These are phyloP conservation scores for Perilla frutescens DNA, from an alignment of 257 asterid species.

Conservation along the genomic window DNA sequence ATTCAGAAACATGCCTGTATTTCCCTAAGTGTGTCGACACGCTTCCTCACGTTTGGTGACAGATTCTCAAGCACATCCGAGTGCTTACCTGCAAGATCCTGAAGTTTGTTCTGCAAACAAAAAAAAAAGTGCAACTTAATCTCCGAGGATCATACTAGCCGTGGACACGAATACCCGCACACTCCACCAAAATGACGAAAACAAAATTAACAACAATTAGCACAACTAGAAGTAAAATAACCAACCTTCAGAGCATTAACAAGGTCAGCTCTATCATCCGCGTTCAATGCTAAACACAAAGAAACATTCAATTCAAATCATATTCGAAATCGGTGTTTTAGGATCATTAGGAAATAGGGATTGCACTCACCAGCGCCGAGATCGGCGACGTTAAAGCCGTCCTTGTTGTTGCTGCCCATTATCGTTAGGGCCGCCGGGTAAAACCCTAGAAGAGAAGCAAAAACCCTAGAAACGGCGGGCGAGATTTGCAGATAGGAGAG, in stretches of 20 bases:
- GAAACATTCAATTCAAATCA: slow-evolving; percentile 14
- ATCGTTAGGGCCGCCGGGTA: slow-evolving; percentile 23
- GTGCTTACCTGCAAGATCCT: slow-evolving; percentile 69
- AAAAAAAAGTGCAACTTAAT: neutral
- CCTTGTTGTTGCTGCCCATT: slow-evolving; percentile 56
- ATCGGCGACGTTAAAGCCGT: slow-evolving; percentile 51
- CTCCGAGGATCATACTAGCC: neutral
- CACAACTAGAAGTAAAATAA: neutral
- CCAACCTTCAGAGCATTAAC: slow-evolving; percentile 78
- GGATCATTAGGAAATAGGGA: neutral
- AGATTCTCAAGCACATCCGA: slow-evolving; percentile 61
- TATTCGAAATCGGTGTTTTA: neutral
- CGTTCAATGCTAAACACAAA: slow-evolving; percentile 59
- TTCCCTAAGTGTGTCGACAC: slow-evolving; percentile 64
- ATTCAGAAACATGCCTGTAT: slow-evolving; percentile 49
- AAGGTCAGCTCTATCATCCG: slow-evolving; percentile 70
- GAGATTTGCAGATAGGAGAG: slow-evolving; percentile 19
- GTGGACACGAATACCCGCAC: neutral
- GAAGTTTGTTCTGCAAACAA: slow-evolving; percentile 63
- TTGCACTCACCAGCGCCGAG: slow-evolving; percentile 45
- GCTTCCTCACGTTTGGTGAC: slow-evolving; percentile 58
- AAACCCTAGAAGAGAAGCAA: slow-evolving; percentile 37
- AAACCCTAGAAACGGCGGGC: slow-evolving; percentile 39
- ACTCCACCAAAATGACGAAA: neutral
- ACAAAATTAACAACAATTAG: neutral